A percentile compares a stretch with the other conserved stretches of the same genome.
Evolutionary conservation across 345 rosid species (phyloP).

Genomic region (Adansonia digitata): DNA sequence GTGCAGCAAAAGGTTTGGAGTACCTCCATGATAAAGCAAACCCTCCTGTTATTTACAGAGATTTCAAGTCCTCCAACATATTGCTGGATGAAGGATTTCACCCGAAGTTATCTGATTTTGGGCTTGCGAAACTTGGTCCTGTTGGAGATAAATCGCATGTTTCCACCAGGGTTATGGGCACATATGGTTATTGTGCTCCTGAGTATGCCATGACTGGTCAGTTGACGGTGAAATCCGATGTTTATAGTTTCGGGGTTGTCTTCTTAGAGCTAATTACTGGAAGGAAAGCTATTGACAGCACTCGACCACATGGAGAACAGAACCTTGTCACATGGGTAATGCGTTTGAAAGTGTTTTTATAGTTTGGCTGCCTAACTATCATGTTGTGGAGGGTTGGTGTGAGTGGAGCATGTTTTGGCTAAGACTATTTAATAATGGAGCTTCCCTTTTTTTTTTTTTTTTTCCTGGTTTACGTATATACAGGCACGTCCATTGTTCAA

Average conservation of each 20-base stretch:
- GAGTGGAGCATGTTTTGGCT: not conserved
- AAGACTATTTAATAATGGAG: not conserved
- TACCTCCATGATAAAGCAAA: slow-evolving; percentile 90
- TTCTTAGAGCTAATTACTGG: slow-evolving; percentile 95
- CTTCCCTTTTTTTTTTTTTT: not conserved
- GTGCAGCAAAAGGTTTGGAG: slow-evolving; percentile 98
- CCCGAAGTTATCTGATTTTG: slow-evolving; percentile 96
- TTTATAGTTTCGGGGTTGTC: slow-evolving; percentile 94
- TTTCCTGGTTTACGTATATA: slow-evolving; percentile 15
- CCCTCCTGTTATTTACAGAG: slow-evolving; percentile 97
- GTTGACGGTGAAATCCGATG: slow-evolving; percentile 89
- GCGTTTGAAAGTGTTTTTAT: not conserved
- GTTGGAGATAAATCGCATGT: slow-evolving; percentile 97
- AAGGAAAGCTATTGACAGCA: slow-evolving; percentile 84
- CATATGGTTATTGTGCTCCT: slow-evolving; percentile 99
- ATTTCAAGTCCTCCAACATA: slow-evolving; percentile 95
- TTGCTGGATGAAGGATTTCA: slow-evolving; percentile 84
- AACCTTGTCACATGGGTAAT: slow-evolving; percentile 93
- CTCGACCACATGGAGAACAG: slow-evolving; percentile 91
- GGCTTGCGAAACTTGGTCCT: slow-evolving; percentile 98
- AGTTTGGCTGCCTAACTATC: not conserved
- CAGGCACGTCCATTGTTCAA: slow-evolving; percentile 89
- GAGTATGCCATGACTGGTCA: slow-evolving; percentile 99
- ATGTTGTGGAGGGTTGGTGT: not conserved
- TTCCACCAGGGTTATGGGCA: slow-evolving; percentile 99